Conservation (phyloP, 1,284 basidiomycete genomes). For the Trichosporon sp. region DNA sequence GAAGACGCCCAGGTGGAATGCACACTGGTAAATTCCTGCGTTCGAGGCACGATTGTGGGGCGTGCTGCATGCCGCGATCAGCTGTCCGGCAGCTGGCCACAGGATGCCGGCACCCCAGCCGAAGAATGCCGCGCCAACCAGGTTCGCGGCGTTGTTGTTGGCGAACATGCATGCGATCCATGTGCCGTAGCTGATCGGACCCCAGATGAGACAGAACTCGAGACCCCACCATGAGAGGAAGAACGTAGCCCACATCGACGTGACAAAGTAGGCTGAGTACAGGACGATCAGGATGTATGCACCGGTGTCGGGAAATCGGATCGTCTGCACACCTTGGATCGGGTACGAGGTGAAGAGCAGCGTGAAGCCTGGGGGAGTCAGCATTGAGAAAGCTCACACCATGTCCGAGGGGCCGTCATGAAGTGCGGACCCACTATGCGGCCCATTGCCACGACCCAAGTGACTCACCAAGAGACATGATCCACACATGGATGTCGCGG, state of each 20-base stretch:
- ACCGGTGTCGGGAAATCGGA: constrained; percentile 15
- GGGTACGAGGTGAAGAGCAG: constrained; percentile 15
- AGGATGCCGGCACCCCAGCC: constrained; percentile 17
- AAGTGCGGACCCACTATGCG: no score
- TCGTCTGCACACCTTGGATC: constrained; percentile 19
- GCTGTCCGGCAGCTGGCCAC: constrained; percentile 15
- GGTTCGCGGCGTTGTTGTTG: constrained; percentile 15
- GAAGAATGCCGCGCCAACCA: constrained; percentile 17
- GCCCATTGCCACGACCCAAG: neutral
- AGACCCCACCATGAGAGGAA: constrained; percentile 18
- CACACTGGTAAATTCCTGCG: constrained; percentile 19
- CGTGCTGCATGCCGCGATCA: constrained; percentile 15
- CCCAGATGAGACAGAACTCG: constrained; percentile 15
- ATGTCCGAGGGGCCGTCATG: no score
- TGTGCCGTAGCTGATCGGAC: constrained; percentile 11
- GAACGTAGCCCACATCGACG: constrained; percentile 18
- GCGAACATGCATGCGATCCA: constrained; percentile 20
- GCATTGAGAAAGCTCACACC: neutral
- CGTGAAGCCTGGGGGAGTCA: constrained; percentile 2
- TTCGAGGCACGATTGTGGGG: constrained; percentile 17
- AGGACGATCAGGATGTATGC: constrained; percentile 19
- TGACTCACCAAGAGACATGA: constrained; percentile 10
- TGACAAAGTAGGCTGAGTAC: constrained; percentile 15
- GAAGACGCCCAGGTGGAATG: constrained; percentile 16
- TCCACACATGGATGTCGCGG: constrained; percentile 17